A percentile compares a stretch with the other conserved stretches of the same genome.
phyloP scores from a whole-genome alignment of 2,329 filamentous ascomycete species.

The Colletotrichum musicola region DNA sequence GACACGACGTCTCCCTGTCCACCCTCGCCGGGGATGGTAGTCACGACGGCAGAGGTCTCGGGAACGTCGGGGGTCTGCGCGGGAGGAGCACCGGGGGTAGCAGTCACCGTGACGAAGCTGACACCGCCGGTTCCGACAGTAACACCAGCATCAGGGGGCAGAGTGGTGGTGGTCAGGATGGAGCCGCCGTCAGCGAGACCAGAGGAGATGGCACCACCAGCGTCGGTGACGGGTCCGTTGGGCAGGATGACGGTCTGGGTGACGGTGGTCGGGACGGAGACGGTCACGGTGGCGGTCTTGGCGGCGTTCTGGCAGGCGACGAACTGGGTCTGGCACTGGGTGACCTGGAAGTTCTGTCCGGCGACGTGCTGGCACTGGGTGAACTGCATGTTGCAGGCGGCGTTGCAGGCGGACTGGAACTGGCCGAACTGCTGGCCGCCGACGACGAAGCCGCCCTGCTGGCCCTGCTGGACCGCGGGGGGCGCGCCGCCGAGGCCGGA shows the following conservation, averaged over 20 bases:
- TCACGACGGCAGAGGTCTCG: constrained; percentile 25
- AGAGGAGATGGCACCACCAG: constrained; percentile 22
- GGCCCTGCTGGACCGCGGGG: constrained; percentile 32
- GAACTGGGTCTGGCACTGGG: constrained; percentile 40
- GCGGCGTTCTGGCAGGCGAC: constrained; percentile 38
- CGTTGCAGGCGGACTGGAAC: constrained; percentile 39
- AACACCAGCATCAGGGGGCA: constrained; percentile 35
- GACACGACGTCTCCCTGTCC: constrained; percentile 10
- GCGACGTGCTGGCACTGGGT: constrained; percentile 39
- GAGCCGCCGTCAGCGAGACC: constrained; percentile 29
- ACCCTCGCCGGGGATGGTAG: constrained; percentile 13
- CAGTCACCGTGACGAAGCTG: constrained; percentile 35
- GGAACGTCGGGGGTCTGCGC: constrained; percentile 22
- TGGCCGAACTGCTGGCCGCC: constrained; percentile 37
- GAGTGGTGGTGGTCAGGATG: constrained; percentile 37
- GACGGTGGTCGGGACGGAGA: constrained; percentile 37
- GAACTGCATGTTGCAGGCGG: constrained; percentile 40
- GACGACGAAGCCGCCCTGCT: constrained; percentile 40
- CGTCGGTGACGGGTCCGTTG: constrained; percentile 16
- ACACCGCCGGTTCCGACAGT: constrained; percentile 38
- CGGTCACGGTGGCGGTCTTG: constrained; percentile 38
- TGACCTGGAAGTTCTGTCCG: constrained; percentile 38
- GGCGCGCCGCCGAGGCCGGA: constrained; percentile 38
- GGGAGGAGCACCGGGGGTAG: constrained; percentile 34
- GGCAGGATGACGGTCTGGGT: constrained; percentile 40